These are phyloP conservation scores for Naganishia onofrii DNA, from an alignment of 768 basidiomycete genomes.

Conservation along the genomic window DNA sequence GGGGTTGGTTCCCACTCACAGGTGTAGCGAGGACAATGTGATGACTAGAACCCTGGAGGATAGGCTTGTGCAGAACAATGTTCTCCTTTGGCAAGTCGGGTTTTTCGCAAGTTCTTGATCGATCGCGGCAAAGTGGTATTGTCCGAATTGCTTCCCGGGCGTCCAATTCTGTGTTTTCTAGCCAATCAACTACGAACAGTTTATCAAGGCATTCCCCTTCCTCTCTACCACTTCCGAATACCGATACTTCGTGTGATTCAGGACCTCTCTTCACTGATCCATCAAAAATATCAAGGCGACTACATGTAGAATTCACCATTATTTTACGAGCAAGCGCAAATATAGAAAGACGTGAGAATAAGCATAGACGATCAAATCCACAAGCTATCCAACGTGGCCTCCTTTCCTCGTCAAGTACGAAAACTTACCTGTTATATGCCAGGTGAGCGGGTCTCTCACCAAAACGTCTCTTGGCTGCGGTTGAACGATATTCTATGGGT, in stretches of 20 bases:
- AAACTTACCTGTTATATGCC: not conserved
- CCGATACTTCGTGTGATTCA: not conserved
- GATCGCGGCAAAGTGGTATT: not conserved
- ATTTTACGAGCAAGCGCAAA: not conserved
- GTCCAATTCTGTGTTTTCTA: not conserved
- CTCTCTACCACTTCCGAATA: not conserved
- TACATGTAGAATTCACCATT: not conserved
- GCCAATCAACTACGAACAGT: not conserved
- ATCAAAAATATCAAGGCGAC: not conserved
- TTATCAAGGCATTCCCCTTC: conserved; percentile 1
- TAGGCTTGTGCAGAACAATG: too few species aligned
- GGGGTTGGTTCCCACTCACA: not conserved
- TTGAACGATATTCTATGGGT: conserved; percentile 1
- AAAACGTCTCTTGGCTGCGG: not conserved
- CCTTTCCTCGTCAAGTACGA: too few species aligned
- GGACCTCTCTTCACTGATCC: not conserved
- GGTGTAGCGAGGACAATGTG: not conserved
- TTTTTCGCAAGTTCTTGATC: not conserved
- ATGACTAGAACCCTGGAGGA: too few species aligned
- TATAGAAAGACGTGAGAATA: not conserved
- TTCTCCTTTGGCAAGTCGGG: not conserved
- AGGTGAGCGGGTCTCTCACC: not conserved
- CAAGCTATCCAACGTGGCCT: not conserved
- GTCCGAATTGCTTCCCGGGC: not conserved
- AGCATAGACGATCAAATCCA: not conserved